A percentile compares a stretch with the other conserved stretches of the same genome.
Conservation (phyloP, 805 yeast genomes). For the Kregervanrija delftensis region DNA sequence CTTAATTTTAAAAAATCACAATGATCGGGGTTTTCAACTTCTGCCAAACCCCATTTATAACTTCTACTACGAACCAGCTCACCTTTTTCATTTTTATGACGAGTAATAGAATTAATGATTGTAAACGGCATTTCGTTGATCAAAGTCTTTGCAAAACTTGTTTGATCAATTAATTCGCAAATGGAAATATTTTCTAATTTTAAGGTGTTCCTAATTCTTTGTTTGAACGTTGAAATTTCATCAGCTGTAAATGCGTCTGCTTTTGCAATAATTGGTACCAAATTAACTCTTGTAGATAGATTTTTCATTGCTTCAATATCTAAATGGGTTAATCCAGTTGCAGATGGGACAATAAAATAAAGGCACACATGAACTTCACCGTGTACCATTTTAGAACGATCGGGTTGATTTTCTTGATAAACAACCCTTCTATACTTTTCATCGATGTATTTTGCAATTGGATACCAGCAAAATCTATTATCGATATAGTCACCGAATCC, state of each 20-base stretch:
- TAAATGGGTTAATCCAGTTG: slow-evolving; percentile 51
- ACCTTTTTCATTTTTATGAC: slow-evolving; percentile 36
- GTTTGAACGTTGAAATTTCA: slow-evolving; percentile 52
- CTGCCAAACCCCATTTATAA: slow-evolving; percentile 83
- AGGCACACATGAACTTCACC: slow-evolving; percentile 78
- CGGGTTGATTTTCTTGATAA: slow-evolving; percentile 75
- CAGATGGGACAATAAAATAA: slow-evolving; percentile 71
- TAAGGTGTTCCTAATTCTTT: slow-evolving; percentile 42
- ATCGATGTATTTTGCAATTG: slow-evolving; percentile 68
- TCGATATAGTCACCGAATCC: slow-evolving; percentile 71
- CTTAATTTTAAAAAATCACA: slow-evolving; percentile 71
- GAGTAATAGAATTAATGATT: slow-evolving; percentile 59
- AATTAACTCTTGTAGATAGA: slow-evolving; percentile 63
- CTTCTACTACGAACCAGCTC: slow-evolving; percentile 61
- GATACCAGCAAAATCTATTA: slow-evolving; percentile 60
- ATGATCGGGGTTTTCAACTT: slow-evolving; percentile 68
- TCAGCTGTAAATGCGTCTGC: slow-evolving; percentile 63
- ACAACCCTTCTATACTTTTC: slow-evolving; percentile 63
- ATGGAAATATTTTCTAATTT: slow-evolving; percentile 48
- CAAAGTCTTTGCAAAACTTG: slow-evolving; percentile 28
- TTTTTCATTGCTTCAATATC: slow-evolving; percentile 72
- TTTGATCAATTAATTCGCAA: slow-evolving; percentile 41
- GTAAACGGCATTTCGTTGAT: slow-evolving; percentile 57
- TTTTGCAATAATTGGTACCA: slow-evolving; percentile 77
- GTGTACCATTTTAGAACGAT: slow-evolving; percentile 47